Evolutionary conservation across 2,329 filamentous ascomycete genomes (phyloP).

Genomic region (Aspergillus felis): DNA sequence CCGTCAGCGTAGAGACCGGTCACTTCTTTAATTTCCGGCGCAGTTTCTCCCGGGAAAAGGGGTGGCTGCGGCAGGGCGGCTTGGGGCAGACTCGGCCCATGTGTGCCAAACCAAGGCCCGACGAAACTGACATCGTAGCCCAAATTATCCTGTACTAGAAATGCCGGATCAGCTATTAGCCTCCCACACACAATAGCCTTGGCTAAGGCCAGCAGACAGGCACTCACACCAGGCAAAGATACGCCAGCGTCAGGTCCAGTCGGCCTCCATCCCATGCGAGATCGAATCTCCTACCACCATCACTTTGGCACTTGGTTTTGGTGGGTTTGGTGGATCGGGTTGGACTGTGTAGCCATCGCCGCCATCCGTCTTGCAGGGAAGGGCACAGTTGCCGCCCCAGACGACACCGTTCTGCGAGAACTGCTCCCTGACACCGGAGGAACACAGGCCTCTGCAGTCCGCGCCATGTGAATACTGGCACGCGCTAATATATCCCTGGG

Average conservation of each 20-base stretch:
- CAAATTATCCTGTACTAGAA: neutral
- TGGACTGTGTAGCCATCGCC: neutral
- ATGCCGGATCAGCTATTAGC: neutral
- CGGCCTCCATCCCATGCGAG: neutral
- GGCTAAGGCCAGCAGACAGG: no score
- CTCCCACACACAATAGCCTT: neutral
- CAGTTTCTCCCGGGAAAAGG: neutral
- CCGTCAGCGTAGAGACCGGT: neutral
- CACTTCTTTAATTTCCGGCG: neutral
- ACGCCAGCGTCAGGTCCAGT: slow-evolving; percentile 1
- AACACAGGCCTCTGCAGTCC: neutral
- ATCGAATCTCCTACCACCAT: slow-evolving; percentile 1
- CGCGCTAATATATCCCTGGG: neutral
- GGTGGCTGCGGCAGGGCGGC: neutral
- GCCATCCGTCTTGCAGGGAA: neutral
- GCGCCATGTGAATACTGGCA: neutral
- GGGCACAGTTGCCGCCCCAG: neutral
- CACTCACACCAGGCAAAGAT: neutral
- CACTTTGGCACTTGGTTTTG: neutral
- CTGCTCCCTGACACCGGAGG: neutral
- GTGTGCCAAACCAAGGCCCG: neutral
- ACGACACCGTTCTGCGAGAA: neutral
- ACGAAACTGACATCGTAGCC: neutral
- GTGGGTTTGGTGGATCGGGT: neutral
- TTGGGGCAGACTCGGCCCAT: neutral